phyloP scores from a whole-genome alignment of 352 stramenopile genomes.

The Globisporangium yorkense region DNA sequence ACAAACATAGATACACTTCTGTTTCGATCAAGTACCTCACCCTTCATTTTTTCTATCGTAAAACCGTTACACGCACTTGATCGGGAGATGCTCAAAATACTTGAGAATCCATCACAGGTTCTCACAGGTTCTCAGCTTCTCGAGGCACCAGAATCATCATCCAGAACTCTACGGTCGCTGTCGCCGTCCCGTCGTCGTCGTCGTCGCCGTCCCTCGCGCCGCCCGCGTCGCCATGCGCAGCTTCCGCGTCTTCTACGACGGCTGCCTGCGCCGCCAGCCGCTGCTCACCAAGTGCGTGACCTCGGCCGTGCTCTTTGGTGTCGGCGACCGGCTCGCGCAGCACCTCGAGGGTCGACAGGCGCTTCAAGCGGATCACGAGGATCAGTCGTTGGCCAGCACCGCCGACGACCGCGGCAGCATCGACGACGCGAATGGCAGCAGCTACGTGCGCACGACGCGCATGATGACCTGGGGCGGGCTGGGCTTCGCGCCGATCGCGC shows the following conservation, averaged over 20 bases:
- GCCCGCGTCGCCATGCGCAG: conserved; percentile 22
- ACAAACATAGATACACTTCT: too few species aligned
- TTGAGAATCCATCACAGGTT: too few species aligned
- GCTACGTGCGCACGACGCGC: conserved; percentile 21
- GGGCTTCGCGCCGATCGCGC: conserved; percentile 81
- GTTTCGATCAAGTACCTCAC: neutral
- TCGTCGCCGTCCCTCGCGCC: too few species aligned
- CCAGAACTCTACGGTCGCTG: too few species aligned
- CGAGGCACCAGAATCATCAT: neutral
- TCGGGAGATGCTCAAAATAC: neutral
- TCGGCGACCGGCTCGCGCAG: conserved; percentile 61
- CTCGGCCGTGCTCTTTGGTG: conserved; percentile 56
- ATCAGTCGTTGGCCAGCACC: neutral
- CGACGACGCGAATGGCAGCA: neutral
- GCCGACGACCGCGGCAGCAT: neutral
- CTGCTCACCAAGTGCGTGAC: conserved; percentile 70
- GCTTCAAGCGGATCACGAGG: neutral
- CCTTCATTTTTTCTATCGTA: neutral
- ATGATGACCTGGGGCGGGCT: conserved; percentile 85
- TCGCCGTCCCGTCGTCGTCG: too few species aligned
- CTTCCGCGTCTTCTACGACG: conserved; percentile 45
- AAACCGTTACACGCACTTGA: neutral
- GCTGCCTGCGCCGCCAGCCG: conserved; percentile 39
- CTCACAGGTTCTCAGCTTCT: neutral
- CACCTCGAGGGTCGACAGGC: conserved; percentile 23